Base-by-base conservation (phyloP, 768 basidiomycete genomes). In the Boletus subparvulus region DNA sequence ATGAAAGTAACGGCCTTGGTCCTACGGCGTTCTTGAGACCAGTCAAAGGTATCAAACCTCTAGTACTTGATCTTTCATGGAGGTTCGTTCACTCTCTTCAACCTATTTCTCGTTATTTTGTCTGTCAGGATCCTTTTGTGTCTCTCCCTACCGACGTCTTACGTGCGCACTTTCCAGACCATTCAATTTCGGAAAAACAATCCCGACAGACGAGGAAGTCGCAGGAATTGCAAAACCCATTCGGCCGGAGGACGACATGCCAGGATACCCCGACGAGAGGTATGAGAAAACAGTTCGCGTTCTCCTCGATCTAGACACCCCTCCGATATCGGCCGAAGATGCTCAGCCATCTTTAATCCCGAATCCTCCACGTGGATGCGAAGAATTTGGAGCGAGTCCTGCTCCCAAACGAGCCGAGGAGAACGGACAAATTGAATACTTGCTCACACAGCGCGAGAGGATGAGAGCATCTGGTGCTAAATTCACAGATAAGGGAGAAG, bases 51-150 rank as follows among this genome's bases (percentile, higher is more conserved):
- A 67, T 83, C 21, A 78, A 81, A 52, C 76, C 86, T 5, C 73
- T 90, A 4, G 75, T 78, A 21, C 74, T 90, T 14, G 77, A 82
- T 33, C 71, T 91, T 48, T 83, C 85, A 14, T 90, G 88, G 88
- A 79, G 80, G 88, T 88, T 55, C 47, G 80, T 74, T 49, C 50
- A 35, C 47, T 49, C 52, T 36, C 21, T 52, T 33, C 28, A 10
- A 8, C 26, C 8, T n/a, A 6, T 35, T 35, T 35, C 35, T 30
- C 21, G 26, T 19, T 33, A 14, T 14, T 45, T 37, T 37, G 35
- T 46, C 42, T 24, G 3, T 33, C 19, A 36, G 30, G 19, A 14
- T 49, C 21, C 33, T 13, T 54, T 47, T 35, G 19, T 35, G 35
- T 55, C n/a, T 30, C 36, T 44, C 13, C 30, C 5, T 41, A 11